Conservation (phyloP, 1,284 basidiomycete genomes). For the Amylostereum areolatum region DNA sequence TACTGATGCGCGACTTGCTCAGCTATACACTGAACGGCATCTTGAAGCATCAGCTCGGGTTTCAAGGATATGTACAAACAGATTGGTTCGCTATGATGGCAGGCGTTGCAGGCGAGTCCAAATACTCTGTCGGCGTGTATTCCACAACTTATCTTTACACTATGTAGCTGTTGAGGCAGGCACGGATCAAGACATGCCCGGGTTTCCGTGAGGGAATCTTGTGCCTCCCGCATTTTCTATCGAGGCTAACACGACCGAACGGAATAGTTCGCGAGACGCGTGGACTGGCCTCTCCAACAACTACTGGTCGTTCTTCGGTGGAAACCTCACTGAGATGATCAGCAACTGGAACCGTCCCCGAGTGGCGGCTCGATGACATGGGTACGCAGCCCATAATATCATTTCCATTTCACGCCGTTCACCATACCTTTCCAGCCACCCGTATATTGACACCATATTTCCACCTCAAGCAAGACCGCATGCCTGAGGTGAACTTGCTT, state of each 20-base stretch:
- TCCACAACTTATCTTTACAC: no score
- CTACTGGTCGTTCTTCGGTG: constrained; percentile 19
- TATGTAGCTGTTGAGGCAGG: no score
- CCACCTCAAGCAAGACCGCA: constrained; percentile 36
- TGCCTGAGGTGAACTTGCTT: no score
- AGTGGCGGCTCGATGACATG: constrained; percentile 28
- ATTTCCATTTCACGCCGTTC: constrained; percentile 44
- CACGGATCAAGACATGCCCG: no score
- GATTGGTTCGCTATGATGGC: constrained; percentile 22
- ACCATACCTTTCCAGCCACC: constrained; percentile 48
- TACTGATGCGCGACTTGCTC: constrained; percentile 44
- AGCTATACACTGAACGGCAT: no score
- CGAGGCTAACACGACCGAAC: no score
- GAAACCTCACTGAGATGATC: constrained; percentile 34
- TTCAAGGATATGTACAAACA: constrained; percentile 21
- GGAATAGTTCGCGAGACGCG: no score
- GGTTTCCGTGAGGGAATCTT: no score
- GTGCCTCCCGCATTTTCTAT: no score
- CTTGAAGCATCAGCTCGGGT: constrained; percentile 29
- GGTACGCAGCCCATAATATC: constrained; percentile 42
- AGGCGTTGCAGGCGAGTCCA: constrained; percentile 14
- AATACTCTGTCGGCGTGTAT: constrained; percentile 21
- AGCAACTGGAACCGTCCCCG: constrained; percentile 36
- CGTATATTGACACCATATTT: constrained; percentile 12
- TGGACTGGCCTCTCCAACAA: no score